These are phyloP conservation scores for Lizonia empirigonia DNA, from an alignment of 2,329 filamentous ascomycete genomes.

Conservation along the genomic window DNA sequence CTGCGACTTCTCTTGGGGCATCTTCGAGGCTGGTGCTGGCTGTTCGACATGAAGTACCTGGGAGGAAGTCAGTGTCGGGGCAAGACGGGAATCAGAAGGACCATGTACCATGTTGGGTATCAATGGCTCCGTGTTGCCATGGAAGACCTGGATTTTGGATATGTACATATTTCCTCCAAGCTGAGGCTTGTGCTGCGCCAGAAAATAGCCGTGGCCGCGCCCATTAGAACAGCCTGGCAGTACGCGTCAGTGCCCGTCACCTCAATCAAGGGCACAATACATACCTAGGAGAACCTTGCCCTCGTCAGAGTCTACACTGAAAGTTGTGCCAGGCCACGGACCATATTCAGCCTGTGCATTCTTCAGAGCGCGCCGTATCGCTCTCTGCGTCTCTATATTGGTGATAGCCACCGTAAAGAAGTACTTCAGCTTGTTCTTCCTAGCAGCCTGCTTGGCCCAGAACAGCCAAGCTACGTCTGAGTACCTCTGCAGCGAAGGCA, in stretches of 20 bases:
- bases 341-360: not conserved
- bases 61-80: not conserved
- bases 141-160: slow-evolving; percentile 16
- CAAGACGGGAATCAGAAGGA: not conserved
- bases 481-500: slow-evolving; percentile 14
- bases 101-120: slow-evolving; percentile 10
- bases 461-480: slow-evolving; percentile 27
- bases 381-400: slow-evolving; percentile 9
- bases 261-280: not conserved
- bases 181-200: slow-evolving; percentile 15
- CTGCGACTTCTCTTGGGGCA: not conserved
- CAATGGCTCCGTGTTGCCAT: not conserved
- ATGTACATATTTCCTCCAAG: slow-evolving; percentile 13
- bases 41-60: not conserved
- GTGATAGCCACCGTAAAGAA: slow-evolving; percentile 10
- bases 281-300: slow-evolving; percentile 8
- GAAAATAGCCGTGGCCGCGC: slow-evolving; percentile 8
- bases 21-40: not conserved
- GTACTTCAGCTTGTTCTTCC: slow-evolving; percentile 8
- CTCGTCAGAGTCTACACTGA: slow-evolving; percentile 1
- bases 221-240: slow-evolving; percentile 11
- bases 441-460: slow-evolving; percentile 11
- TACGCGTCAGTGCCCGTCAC: not conserved
- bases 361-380: slow-evolving; percentile 14
- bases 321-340: slow-evolving; percentile 6